phyloP scores from a whole-genome alignment of 345 rosid species.

The Salix koriyanagi region DNA sequence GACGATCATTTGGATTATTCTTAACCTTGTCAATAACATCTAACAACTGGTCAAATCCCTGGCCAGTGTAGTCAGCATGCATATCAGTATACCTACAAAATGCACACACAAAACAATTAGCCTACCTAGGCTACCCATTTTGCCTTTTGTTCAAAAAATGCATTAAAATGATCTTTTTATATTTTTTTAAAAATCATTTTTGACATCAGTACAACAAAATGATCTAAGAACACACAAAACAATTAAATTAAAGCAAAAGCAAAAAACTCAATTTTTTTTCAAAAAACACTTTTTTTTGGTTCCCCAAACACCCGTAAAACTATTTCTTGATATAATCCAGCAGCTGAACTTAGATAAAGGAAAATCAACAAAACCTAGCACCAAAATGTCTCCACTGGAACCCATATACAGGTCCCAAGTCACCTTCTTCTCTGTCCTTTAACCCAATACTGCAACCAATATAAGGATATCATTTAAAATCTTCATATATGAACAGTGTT shows the following conservation, averaged over 20 bases:
- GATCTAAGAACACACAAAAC: too few relatives aligned
- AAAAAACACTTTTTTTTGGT: too few relatives aligned
- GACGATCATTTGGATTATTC: slow-evolving; percentile 82
- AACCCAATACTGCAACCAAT: slow-evolving; percentile 59
- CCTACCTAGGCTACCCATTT: background rate
- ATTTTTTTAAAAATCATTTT: too few relatives aligned
- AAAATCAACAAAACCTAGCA: slow-evolving; percentile 55
- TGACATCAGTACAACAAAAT: too few relatives aligned
- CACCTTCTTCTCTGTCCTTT: slow-evolving; percentile 84
- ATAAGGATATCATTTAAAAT: slow-evolving; percentile 14
- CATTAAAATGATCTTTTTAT: too few relatives aligned
- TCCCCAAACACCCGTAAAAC: background rate
- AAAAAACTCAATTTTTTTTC: too few relatives aligned
- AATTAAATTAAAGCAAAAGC: too few relatives aligned
- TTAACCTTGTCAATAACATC: slow-evolving; percentile 90
- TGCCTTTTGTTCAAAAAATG: too few relatives aligned
- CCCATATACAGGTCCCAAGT: slow-evolving; percentile 93
- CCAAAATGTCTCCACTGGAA: slow-evolving; percentile 99
- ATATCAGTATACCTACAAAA: slow-evolving; percentile 73
- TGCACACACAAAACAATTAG: background rate
- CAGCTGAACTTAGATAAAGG: background rate
- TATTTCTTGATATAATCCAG: background rate
- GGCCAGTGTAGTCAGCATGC: slow-evolving; percentile 92
- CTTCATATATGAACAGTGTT: background rate
- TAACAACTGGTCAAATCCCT: slow-evolving; percentile 91